Evolutionary conservation across 192 early-diverging fungal species (phyloP).

Genomic region (Diversispora epigaea): DNA sequence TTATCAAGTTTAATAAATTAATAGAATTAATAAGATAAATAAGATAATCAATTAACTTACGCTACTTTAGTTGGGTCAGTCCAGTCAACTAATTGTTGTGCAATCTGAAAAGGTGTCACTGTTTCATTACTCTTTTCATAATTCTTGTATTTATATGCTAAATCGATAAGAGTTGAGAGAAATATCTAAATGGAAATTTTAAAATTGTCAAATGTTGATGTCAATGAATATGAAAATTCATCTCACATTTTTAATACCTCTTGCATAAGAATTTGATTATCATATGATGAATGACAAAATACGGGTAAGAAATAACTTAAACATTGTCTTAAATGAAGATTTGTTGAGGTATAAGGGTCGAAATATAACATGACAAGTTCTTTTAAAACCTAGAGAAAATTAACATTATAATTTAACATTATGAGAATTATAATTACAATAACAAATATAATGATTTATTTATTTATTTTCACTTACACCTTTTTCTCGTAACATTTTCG

Average conservation of each 20-base stretch:
- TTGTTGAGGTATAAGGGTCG: conserved; percentile 65
- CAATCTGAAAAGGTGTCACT: conserved; percentile 61
- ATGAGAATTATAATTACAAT: background rate
- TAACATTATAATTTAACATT: background rate
- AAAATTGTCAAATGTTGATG: background rate
- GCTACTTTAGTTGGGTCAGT: conserved; percentile 67
- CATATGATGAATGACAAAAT: conserved; percentile 72
- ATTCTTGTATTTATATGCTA: conserved; percentile 38
- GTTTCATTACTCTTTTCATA: conserved; percentile 44
- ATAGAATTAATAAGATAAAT: background rate
- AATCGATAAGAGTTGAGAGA: conserved; percentile 39
- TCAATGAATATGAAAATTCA: background rate
- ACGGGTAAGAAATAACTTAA: conserved; percentile 88
- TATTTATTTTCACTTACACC: conserved; percentile 35
- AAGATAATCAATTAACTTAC: conserved; percentile 42
- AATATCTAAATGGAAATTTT: conserved; percentile 32
- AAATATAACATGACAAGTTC: conserved; percentile 81
- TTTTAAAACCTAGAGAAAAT: conserved; percentile 59
- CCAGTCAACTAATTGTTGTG: conserved; percentile 77
- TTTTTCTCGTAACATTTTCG: conserved; percentile 41
- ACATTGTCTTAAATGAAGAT: conserved; percentile 77
- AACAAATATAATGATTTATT: background rate
- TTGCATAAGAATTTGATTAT: conserved; percentile 68
- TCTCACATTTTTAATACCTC: conserved; percentile 42
- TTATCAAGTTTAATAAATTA: background rate